Conservation (phyloP, 129 eudicot genomes). For the Tagetes patula region DNA sequence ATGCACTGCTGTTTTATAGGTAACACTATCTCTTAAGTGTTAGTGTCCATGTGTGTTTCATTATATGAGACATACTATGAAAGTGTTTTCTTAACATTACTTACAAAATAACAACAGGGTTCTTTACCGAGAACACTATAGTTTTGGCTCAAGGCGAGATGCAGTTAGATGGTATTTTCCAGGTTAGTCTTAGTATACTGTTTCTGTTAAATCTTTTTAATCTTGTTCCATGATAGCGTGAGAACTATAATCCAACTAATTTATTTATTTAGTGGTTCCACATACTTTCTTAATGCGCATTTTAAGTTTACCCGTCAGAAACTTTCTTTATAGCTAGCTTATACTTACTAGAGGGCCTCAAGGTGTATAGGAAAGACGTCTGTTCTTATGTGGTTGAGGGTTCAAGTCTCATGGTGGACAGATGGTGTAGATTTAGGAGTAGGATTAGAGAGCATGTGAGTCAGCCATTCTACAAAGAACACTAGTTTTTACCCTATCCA, state of each 20-base stretch:
- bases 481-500: background rate
- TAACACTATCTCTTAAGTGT: background rate
- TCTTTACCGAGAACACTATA: slow-evolving; percentile 82
- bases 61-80: background rate
- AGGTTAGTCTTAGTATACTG: slow-evolving; percentile 46
- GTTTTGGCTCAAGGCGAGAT: slow-evolving; percentile 97
- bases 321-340: background rate
- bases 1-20: background rate
- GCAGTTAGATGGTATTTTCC: slow-evolving; percentile 73
- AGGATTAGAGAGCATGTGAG: too few species aligned
- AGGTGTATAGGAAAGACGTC: too few species aligned
- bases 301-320: background rate
- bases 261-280: background rate
- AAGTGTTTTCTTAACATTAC: slow-evolving; percentile 50
- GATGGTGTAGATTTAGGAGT: too few species aligned
- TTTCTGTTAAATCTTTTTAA: background rate
- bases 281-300: background rate
- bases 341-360: too few species aligned
- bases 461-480: too few species aligned
- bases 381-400: too few species aligned
- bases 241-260: background rate
- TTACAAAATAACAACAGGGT: slow-evolving; percentile 91
- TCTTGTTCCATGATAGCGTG: slow-evolving; percentile 13
- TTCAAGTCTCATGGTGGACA: too few species aligned
- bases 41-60: background rate